A percentile compares a stretch with the other conserved stretches of the same genome.
Conservation (phyloP, 345 rosid species). For the Hirschfeldia incana region DNA sequence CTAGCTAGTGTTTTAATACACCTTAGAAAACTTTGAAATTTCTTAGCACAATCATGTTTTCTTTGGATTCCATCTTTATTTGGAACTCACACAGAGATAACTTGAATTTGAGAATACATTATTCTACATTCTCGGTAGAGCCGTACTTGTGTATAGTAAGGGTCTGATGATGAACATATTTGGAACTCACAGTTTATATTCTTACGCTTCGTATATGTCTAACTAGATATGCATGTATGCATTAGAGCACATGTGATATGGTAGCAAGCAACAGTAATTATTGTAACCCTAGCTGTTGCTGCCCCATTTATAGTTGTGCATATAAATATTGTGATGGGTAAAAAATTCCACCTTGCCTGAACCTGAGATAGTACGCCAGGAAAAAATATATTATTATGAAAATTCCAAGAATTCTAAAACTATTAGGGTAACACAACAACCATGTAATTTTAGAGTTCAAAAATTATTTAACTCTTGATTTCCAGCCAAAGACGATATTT, state of each 20-base stretch:
- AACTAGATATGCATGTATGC: neutral
- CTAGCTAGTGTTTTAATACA: neutral
- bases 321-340: too few species aligned
- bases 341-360: too few species aligned
- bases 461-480: too few species aligned
- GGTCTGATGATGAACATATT: neutral
- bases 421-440: neutral
- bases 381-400: neutral
- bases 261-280: slow-evolving; percentile 16
- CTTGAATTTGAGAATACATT: neutral
- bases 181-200: neutral
- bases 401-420: neutral
- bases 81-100: neutral
- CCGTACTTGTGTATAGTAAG: neutral
- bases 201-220: neutral
- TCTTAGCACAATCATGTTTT: neutral
- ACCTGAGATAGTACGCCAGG: neutral
- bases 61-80: neutral
- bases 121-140: neutral
- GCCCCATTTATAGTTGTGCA: slow-evolving; percentile 15
- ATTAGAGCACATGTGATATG: neutral
- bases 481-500: too few species aligned
- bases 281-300: slow-evolving; percentile 8
- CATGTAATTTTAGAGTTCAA: neutral
- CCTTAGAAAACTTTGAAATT: neutral